Evolutionary conservation across 345 rosid species (phyloP).

Genomic region (Eucalyptus pauciflora): DNA sequence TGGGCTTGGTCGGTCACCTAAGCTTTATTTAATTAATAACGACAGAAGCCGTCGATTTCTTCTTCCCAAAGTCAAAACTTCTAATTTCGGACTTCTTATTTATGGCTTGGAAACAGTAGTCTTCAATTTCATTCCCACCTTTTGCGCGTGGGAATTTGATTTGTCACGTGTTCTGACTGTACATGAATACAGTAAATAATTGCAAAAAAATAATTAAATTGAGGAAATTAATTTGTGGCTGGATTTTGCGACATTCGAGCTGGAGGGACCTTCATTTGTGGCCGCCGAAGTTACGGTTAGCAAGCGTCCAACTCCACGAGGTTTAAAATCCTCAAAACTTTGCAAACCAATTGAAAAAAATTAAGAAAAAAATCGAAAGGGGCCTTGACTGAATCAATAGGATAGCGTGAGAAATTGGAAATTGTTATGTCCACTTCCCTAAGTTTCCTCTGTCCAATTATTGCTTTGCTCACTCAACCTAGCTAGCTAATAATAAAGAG

Average conservation of each 20-base stretch:
- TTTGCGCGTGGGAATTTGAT: neutral
- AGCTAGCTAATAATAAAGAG: neutral
- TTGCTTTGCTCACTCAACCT: neutral
- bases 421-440: neutral
- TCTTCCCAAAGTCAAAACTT: neutral
- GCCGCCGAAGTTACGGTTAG: neutral
- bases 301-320: neutral
- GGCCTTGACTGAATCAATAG: neutral
- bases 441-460: neutral
- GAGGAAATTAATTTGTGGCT: neutral
- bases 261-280: neutral
- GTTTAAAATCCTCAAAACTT: neutral
- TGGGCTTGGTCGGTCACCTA: neutral
- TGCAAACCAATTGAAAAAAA: neutral
- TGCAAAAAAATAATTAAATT: neutral
- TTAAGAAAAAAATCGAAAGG: neutral
- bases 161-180: neutral
- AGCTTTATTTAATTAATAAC: neutral
- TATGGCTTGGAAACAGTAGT: neutral
- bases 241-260: neutral
- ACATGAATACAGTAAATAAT: neutral
- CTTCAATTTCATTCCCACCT: neutral
- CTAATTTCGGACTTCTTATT: neutral
- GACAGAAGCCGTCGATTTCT: neutral
- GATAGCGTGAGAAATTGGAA: neutral